Percentiles rank a stretch among this genome's conserved stretches.
phyloP scores from a whole-genome alignment of 1,284 basidiomycete genomes.

The Abortiporus biennis region DNA sequence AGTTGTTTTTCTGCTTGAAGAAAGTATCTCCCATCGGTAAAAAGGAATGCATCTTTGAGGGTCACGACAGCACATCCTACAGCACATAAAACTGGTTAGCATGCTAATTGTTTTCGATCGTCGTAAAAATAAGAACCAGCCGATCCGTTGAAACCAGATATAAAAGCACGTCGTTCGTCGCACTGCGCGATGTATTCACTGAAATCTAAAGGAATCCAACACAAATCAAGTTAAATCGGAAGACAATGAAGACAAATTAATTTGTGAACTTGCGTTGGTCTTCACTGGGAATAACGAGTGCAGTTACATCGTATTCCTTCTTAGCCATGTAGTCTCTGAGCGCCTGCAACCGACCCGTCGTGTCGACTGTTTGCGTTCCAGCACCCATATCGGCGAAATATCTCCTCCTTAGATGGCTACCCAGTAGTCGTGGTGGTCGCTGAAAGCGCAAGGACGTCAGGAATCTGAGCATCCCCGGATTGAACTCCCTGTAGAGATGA shows the following conservation, averaged over 20 bases:
- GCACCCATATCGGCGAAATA: conserved; percentile 22
- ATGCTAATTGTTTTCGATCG: too few relatives aligned
- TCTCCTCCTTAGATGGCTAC: background rate
- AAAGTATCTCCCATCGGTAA: conserved; percentile 94
- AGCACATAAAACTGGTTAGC: background rate
- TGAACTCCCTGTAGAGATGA: too few relatives aligned
- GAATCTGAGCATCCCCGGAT: too few relatives aligned
- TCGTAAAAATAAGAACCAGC: conserved; percentile 70
- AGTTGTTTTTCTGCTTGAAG: conserved; percentile 90
- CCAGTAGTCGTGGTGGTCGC: too few relatives aligned
- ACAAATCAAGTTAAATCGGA: background rate
- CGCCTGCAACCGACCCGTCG: conserved; percentile 50
- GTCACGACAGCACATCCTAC: conserved; percentile 81
- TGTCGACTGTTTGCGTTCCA: conserved; percentile 51
- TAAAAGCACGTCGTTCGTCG: conserved; percentile 81
- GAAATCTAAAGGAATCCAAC: conserved; percentile 49
- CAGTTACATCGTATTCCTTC: conserved; percentile 52
- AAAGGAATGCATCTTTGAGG: conserved; percentile 64
- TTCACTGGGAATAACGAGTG: conserved; percentile 79
- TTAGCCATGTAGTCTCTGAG: conserved; percentile 65
- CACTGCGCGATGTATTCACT: conserved; percentile 87
- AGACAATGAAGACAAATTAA: background rate
- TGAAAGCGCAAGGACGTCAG: conserved; percentile 2
- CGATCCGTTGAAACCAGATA: conserved; percentile 91
- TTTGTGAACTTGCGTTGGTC: conserved; percentile 68